Percentiles rank a stretch among this genome's conserved stretches.
These are phyloP conservation scores for Marasmius fiardii DNA, from an alignment of 1,284 basidiomycete genomes.

Conservation along the genomic window DNA sequence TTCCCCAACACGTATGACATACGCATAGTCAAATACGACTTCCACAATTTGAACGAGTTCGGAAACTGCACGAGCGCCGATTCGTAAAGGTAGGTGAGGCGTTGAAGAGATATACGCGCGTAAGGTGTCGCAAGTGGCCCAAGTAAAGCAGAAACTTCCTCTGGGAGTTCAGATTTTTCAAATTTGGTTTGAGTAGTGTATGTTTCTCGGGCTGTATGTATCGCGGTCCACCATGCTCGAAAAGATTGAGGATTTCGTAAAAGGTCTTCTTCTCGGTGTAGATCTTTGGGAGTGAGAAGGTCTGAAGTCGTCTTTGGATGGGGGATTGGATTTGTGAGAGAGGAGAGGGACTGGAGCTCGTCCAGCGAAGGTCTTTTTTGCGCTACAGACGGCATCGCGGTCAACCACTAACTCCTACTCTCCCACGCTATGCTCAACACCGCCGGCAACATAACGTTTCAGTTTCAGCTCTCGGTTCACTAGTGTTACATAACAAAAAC, in stretches of 20 bases:
- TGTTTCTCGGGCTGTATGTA: constrained; percentile 73
- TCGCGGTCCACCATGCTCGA: constrained; percentile 89
- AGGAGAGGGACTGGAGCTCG: constrained; percentile 61
- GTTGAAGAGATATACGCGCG: constrained; percentile 75
- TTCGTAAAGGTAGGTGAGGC: constrained; percentile 90
- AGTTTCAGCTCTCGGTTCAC: too few relatives aligned
- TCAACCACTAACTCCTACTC: neutral
- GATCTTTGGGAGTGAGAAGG: constrained; percentile 74
- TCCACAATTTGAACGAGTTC: constrained; percentile 93
- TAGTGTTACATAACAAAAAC: too few relatives aligned
- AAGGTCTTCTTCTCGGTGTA: constrained; percentile 94
- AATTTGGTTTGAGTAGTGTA: constrained; percentile 55
- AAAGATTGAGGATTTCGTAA: constrained; percentile 90
- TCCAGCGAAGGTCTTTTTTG: constrained; percentile 43
- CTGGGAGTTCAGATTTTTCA: constrained; percentile 44
- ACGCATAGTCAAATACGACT: constrained; percentile 83
- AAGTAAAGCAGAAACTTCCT: constrained; percentile 51
- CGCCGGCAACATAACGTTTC: too few relatives aligned
- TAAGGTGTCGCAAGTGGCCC: constrained; percentile 74
- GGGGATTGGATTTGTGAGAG: constrained; percentile 83
- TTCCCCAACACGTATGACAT: constrained; percentile 87
- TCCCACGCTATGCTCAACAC: too few relatives aligned
- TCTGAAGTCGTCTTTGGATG: constrained; percentile 75
- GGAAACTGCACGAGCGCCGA: constrained; percentile 88
- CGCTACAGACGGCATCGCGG: constrained; percentile 23